Conservation (phyloP, 1,284 basidiomycete genomes). For the Ustilago loliicola region DNA sequence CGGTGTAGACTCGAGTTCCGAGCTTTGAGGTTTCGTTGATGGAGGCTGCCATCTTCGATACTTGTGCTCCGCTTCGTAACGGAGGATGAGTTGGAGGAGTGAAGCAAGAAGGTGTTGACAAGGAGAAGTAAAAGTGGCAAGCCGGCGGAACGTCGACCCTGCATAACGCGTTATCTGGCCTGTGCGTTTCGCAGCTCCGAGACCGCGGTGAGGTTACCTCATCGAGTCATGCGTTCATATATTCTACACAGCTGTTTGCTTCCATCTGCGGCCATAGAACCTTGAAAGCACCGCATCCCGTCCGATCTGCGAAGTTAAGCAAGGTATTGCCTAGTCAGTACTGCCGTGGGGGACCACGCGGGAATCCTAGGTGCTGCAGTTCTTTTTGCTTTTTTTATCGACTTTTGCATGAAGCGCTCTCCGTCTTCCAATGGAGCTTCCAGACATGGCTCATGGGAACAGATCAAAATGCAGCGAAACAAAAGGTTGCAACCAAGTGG, state of each 20-base stretch:
- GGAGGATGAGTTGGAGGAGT: neutral
- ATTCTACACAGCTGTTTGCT: too few relatives aligned
- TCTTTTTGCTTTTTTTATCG: conserved; percentile 70
- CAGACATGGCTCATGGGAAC: neutral
- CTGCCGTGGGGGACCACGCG: conserved; percentile 85
- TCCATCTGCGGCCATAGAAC: conserved; percentile 81
- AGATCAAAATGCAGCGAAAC: too few relatives aligned
- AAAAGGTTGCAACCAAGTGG: neutral
- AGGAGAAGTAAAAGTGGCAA: neutral
- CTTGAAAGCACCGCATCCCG: conserved; percentile 84
- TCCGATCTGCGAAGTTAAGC: conserved; percentile 85
- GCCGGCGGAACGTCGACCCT: neutral
- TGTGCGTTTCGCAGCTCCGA: neutral
- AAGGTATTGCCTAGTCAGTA: conserved; percentile 84
- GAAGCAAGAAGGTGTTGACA: neutral
- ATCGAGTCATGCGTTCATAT: too few relatives aligned
- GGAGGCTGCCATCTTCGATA: conserved; percentile 1
- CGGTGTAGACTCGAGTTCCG: conserved; percentile 18
- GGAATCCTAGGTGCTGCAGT: conserved; percentile 85
- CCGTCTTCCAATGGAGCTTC: neutral
- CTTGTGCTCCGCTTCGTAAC: neutral
- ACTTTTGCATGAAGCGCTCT: neutral
- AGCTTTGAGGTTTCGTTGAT: conserved; percentile 14
- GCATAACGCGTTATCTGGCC: neutral
- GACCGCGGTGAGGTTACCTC: too few relatives aligned